These are phyloP conservation scores for Perilla frutescens DNA, from an alignment of 257 asterid species.

Conservation along the genomic window DNA sequence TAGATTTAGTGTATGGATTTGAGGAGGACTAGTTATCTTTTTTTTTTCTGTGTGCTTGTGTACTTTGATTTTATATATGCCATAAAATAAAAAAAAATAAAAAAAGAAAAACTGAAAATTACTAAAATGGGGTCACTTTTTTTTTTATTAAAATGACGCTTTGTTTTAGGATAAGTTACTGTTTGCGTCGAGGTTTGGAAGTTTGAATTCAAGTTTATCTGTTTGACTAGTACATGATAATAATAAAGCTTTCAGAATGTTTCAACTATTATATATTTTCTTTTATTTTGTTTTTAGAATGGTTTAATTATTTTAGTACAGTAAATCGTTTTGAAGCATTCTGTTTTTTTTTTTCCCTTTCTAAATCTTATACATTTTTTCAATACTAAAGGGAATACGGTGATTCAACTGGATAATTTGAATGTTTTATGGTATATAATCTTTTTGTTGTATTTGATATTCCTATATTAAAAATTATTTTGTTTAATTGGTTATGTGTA, in stretches of 20 bases:
- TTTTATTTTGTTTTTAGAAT: neutral
- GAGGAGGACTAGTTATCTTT: neutral
- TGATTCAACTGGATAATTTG: too few species aligned
- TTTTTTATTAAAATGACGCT: neutral
- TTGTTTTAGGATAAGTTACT: conserved; percentile 1
- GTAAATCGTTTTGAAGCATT: too few species aligned
- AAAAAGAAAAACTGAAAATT: neutral
- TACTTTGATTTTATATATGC: neutral
- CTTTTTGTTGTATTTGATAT: too few species aligned
- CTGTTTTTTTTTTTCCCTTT: too few species aligned
- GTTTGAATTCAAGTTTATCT: neutral
- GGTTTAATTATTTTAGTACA: too few species aligned
- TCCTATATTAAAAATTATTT: too few species aligned
- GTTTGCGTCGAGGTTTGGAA: neutral
- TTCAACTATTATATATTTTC: neutral
- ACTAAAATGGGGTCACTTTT: neutral
- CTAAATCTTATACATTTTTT: too few species aligned
- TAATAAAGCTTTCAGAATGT: neutral
- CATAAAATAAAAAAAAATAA: neutral
- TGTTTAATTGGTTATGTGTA: too few species aligned
- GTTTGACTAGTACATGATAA: neutral
- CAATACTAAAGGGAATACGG: too few species aligned
- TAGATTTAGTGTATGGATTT: too few species aligned
- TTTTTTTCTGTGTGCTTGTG: neutral
- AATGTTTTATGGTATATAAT: too few species aligned